These are phyloP conservation scores for Phytopythium ostracodes DNA, from an alignment of 352 stramenopile genomes.

Conservation along the genomic window DNA sequence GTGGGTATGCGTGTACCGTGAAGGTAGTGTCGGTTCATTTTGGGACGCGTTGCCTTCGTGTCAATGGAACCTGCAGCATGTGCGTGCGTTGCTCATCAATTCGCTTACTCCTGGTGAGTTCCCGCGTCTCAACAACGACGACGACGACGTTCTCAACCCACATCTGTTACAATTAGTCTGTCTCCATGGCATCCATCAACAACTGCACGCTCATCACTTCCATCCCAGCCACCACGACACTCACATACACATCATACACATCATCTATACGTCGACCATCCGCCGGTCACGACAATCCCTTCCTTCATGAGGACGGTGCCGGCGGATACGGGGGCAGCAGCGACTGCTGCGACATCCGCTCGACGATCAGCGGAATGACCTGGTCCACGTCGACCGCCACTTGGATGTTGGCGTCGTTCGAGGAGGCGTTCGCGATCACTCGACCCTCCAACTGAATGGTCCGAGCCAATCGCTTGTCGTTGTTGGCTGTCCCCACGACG, in stretches of 20 bases:
- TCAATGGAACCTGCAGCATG: background rate
- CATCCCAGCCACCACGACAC: background rate
- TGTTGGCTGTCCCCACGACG: background rate
- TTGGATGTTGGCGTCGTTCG: slow-evolving; percentile 9
- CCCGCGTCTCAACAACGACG: too few relatives aligned
- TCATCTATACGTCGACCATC: background rate
- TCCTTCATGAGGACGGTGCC: background rate
- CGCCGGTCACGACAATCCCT: background rate
- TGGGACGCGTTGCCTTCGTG: background rate
- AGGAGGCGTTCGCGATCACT: slow-evolving; percentile 2
- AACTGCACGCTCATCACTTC: background rate
- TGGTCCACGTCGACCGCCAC: slow-evolving; percentile 18
- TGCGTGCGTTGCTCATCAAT: too few relatives aligned
- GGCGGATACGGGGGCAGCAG: background rate
- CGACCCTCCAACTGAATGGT: slow-evolving; percentile 10
- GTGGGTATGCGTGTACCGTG: too few relatives aligned
- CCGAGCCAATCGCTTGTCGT: background rate
- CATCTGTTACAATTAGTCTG: background rate
- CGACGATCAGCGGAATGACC: slow-evolving; percentile 22
- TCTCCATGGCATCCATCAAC: background rate
- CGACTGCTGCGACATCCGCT: slow-evolving; percentile 24
- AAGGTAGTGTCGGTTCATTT: too few relatives aligned
- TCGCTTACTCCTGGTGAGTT: too few relatives aligned
- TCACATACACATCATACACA: background rate
- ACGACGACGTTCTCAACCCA: background rate